A percentile compares a stretch with the other conserved stretches of the same genome.
Conservation (phyloP, 2,329 filamentous ascomycete species). For the Ascochyta koolunga region DNA sequence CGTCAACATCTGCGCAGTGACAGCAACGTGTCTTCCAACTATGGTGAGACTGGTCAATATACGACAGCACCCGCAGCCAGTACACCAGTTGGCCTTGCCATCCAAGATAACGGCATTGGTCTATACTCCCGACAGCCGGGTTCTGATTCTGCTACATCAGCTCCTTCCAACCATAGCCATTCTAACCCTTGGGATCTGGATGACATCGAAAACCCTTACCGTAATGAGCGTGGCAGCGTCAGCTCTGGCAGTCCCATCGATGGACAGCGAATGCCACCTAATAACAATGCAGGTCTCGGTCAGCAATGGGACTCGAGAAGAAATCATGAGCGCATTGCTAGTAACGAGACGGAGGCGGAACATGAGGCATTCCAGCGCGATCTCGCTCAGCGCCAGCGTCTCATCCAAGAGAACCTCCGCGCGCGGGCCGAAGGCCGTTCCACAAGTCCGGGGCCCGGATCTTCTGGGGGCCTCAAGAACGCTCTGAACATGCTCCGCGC, state of each 20-base stretch:
- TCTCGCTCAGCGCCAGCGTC: conserved; percentile 71
- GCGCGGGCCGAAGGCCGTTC: conserved; percentile 64
- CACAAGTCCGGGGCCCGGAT: conserved; percentile 44
- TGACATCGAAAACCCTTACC: conserved; percentile 52
- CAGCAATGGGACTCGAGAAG: conserved; percentile 54
- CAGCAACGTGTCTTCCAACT: conserved; percentile 83
- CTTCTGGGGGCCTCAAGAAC: conserved; percentile 54
- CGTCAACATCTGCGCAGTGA: conserved; percentile 81
- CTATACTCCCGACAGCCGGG: conserved; percentile 34
- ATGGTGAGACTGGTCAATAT: conserved; percentile 50
- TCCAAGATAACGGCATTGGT: conserved; percentile 41
- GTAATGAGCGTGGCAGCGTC: conserved; percentile 44
- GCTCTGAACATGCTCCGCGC: conserved; percentile 68
- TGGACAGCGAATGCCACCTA: conserved; percentile 26
- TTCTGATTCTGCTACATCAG: conserved; percentile 49
- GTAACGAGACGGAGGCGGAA: conserved; percentile 60
- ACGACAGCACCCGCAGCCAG: conserved; percentile 38
- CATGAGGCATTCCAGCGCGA: conserved; percentile 75
- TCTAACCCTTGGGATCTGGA: conserved; percentile 63
- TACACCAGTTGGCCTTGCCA: conserved; percentile 38
- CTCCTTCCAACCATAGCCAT: conserved; percentile 57
- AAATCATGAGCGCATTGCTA: conserved; percentile 56
- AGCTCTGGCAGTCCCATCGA: conserved; percentile 47
- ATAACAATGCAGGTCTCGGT: conserved; percentile 2
- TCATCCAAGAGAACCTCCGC: conserved; percentile 75